Evolutionary conservation across 371 early-diverging fungal species (phyloP).

Genomic region (Circinella minor): DNA sequence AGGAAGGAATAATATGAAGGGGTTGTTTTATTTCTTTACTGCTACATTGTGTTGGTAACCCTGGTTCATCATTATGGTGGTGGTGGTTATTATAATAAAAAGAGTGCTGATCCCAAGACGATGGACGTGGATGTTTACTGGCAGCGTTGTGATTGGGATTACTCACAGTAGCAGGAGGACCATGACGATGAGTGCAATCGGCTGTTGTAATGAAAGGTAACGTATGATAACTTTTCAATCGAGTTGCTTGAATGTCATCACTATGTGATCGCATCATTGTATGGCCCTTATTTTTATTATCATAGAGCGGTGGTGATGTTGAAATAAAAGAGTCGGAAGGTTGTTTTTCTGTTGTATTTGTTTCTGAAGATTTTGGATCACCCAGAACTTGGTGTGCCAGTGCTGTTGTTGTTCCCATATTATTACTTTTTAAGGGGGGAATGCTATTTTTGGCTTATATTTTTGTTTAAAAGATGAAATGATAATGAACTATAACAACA

Average conservation of each 20-base stretch:
- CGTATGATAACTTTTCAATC: constrained; percentile 3
- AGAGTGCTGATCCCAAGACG: background rate
- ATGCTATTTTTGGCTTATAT: too few species aligned
- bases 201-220: background rate
- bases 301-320: background rate
- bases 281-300: background rate
- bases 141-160: background rate
- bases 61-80: too few species aligned
- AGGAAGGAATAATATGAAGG: background rate
- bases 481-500: too few species aligned
- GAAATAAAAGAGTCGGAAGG: constrained; percentile 5
- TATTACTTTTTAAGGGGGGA: background rate
- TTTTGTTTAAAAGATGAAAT: too few species aligned
- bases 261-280: background rate
- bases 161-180: background rate
- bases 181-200: background rate
- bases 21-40: too few species aligned
- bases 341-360: background rate
- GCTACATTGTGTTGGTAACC: too few species aligned
- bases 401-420: background rate
- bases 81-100: background rate
- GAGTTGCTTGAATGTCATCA: background rate
- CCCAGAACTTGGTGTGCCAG: background rate
- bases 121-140: background rate
- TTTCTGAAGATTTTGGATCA: background rate